A percentile compares a stretch with the other conserved stretches of the same genome.
These are phyloP conservation scores for Chlorella sp. DNA, from an alignment of 139 green algal species.

Conservation along the genomic window DNA sequence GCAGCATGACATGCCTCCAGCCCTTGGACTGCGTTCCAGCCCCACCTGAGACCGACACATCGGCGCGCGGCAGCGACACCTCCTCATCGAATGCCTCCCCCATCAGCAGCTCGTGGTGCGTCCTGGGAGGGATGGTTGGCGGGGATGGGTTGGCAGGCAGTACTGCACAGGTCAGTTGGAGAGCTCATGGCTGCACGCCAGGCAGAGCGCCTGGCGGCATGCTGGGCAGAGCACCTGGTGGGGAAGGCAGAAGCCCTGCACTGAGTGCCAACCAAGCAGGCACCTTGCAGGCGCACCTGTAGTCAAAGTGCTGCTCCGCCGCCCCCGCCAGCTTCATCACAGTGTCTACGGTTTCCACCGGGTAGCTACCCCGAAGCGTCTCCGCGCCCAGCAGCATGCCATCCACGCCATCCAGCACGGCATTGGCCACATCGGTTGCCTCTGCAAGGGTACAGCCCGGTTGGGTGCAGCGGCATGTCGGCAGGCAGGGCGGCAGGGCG, in stretches of 20 bases:
- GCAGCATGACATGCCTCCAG: too few relatives aligned
- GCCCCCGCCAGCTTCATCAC: constrained; percentile 31
- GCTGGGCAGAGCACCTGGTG: too few relatives aligned
- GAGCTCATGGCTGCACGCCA: too few relatives aligned
- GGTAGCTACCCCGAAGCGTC: constrained; percentile 87
- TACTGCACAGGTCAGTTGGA: too few relatives aligned
- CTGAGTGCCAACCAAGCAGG: too few relatives aligned
- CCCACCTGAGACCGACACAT: constrained; percentile 14
- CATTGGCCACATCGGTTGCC: too few relatives aligned
- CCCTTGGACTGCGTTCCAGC: too few relatives aligned
- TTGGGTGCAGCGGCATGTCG: too few relatives aligned
- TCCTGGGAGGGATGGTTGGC: constrained; percentile 29
- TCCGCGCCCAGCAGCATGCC: constrained; percentile 78
- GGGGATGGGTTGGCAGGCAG: too few relatives aligned
- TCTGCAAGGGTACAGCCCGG: too few relatives aligned
- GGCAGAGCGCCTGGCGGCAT: too few relatives aligned
- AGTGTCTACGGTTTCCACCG: constrained; percentile 62
- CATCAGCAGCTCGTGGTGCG: constrained; percentile 46
- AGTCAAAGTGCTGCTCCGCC: constrained; percentile 60
- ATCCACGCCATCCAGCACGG: not conserved
- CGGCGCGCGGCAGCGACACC: not conserved
- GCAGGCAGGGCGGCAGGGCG: not conserved
- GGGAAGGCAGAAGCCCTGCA: too few relatives aligned
- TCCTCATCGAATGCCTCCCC: constrained; percentile 28
- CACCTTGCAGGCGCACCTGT: constrained; percentile 20